phyloP scores from a whole-genome alignment of 2,329 filamentous ascomycete species.

The Aspergillus costaricaensis region DNA sequence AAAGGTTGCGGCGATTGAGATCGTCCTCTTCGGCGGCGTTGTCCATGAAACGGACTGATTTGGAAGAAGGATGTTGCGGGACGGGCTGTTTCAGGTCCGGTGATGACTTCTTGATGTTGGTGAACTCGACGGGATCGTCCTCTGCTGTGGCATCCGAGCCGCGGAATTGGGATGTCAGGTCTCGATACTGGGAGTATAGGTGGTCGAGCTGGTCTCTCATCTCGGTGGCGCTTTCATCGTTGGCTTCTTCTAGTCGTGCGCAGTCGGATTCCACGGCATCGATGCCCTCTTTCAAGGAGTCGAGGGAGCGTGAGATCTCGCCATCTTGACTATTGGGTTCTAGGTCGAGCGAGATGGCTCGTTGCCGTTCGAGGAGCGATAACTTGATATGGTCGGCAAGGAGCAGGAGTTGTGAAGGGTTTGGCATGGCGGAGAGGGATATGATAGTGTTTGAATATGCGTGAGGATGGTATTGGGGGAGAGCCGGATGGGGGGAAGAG shows the following conservation, averaged over 20 bases:
- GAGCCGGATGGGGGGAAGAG: constrained; percentile 1
- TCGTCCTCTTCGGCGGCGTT: constrained; percentile 56
- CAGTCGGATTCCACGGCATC: constrained; percentile 67
- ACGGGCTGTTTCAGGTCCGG: constrained; percentile 47
- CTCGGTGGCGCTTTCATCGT: constrained; percentile 53
- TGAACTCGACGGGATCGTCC: constrained; percentile 54
- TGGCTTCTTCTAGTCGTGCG: constrained; percentile 60
- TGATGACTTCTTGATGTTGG: constrained; percentile 55
- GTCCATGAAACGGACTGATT: constrained; percentile 87
- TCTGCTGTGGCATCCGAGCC: constrained; percentile 52
- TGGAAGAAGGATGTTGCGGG: constrained; percentile 53
- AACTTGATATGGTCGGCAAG: constrained; percentile 97
- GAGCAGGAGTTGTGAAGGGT: constrained; percentile 77
- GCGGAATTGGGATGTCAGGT: constrained; percentile 79
- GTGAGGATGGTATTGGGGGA: neutral
- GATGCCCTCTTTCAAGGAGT: constrained; percentile 81
- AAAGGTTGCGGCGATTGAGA: constrained; percentile 59
- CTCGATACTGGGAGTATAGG: constrained; percentile 72
- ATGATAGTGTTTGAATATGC: neutral
- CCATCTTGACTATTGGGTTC: constrained; percentile 80
- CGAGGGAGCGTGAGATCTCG: constrained; percentile 83
- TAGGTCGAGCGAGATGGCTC: constrained; percentile 77
- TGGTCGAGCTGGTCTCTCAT: constrained; percentile 66
- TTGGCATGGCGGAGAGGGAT: constrained; percentile 46
- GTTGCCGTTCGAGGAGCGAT: constrained; percentile 86